Base-by-base conservation (phyloP, 1,139 yeast species). In the Candida sanyaensis region DNA sequence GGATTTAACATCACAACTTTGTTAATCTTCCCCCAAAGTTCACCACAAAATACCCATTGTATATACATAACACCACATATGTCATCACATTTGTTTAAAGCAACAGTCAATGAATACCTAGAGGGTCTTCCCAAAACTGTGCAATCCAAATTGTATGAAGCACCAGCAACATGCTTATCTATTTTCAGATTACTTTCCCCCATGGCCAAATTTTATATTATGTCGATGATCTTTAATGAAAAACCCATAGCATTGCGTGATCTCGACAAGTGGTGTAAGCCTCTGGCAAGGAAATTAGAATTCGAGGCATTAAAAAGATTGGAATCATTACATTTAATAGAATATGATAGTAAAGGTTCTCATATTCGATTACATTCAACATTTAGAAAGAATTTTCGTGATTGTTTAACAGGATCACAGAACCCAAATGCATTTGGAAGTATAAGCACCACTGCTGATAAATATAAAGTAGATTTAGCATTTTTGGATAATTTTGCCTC, bases 151-250 rank as follows among this genome's bases (percentile, higher is more conserved):
- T 77, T 93, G 27, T 93, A 88, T 66, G 76, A 69, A 50, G 75
- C 81, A 46, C 97, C 99, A 2, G 97, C 97, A 12, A 90, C 99
- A 48, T 92, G 98, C 63, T 73, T 93, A 44, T 96, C 99, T 2
- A 86, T 93, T 23, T 92, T 85, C 64, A 78, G 99, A 54, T 74
- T 93, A 51, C 75, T 95, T 29, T 97, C 99, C 0, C 85, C 93
- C 13, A 69, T 93, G 60, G 96, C 97, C 27, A 92, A 93, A 64
- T 87, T 90, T 66, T 85, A 87, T 59, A 83, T 93, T 45, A 87
- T 90, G 91, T 78, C 93, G 9, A 83, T 92, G 86, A 72, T 95
- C 13, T 93, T 90, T 67, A 81, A 85, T 57, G 95, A 89, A 48
- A 80, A 81, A 44, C 89, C 95, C 1, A 78, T 88, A 9, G 78